Conservation (phyloP, 2,329 filamentous ascomycete genomes). For the Zarea fungicola region DNA sequence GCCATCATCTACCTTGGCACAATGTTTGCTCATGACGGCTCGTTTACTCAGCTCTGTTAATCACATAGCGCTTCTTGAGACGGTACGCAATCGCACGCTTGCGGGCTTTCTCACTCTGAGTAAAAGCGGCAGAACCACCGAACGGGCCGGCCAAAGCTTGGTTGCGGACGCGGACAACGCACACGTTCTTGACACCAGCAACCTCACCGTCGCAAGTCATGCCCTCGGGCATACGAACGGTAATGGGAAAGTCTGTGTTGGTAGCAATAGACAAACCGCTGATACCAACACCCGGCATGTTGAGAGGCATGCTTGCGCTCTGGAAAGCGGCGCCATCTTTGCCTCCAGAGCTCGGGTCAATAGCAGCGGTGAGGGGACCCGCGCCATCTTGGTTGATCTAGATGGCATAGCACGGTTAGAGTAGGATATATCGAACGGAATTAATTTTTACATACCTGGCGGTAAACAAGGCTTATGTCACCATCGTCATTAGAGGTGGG, state of each 20-base stretch:
- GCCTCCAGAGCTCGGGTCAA: conserved; percentile 56
- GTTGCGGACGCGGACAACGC: conserved; percentile 57
- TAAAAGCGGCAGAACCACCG: conserved; percentile 57
- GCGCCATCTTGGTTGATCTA: conserved; percentile 65
- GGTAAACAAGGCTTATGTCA: conserved; percentile 58
- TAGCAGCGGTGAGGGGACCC: conserved; percentile 50
- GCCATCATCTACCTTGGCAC: too few species aligned
- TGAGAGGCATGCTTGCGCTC: conserved; percentile 48
- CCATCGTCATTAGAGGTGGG: conserved; percentile 58
- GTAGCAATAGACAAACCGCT: conserved; percentile 49
- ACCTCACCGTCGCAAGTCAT: conserved; percentile 39
- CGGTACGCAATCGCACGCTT: conserved; percentile 51
- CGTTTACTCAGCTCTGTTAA: too few species aligned
- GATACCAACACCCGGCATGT: conserved; percentile 51
- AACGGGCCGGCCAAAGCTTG: conserved; percentile 54
- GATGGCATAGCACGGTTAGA: background rate
- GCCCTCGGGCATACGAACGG: conserved; percentile 55
- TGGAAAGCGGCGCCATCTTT: conserved; percentile 53
- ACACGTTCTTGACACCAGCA: conserved; percentile 33
- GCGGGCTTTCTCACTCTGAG: conserved; percentile 47
- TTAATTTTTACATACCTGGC: conserved; percentile 29
- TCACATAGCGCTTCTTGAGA: conserved; percentile 10
- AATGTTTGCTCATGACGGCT: too few species aligned
- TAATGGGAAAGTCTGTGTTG: conserved; percentile 55
- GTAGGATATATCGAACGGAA: background rate